Base-by-base conservation (phyloP, 495 filamentous ascomycete species). In the Annulohypoxylon moriforme region DNA sequence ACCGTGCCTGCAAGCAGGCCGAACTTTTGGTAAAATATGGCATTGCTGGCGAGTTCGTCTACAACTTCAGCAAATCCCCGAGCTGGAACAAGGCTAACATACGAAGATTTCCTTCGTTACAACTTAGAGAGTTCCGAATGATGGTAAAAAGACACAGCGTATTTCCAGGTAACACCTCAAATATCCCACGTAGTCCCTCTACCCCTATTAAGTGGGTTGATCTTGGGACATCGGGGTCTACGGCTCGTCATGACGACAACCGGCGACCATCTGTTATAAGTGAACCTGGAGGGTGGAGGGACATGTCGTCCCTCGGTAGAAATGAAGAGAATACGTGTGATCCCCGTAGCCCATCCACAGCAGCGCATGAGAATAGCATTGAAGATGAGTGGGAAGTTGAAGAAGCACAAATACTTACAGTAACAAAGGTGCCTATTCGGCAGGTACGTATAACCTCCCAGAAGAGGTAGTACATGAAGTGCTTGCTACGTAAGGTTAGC, bases 1-100 rank as follows among this genome's bases (percentile, higher is more conserved):
- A 74, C 34, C 44, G 44, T 11, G 60, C 44, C 9, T 34, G 38
- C 29, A 31, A 52, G 40, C 58, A 69, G 3, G 68, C 74, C 24
- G 73, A 72, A 31, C 0, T 67, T 13, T 53, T 34, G 0, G 0
- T 46, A 9, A 70, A 31, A 36, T 74, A 74, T 10, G 65, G 70
- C 0, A 16, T 29, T 6, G 10, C 61, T 0, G 75, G 67, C 0
- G 36, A 27, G 10, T 6, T 71, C 1, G 40, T 44, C 0, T 73
- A 68, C 40, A 73, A 76, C 38, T 70, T 76, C 10, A 67, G 68
- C 36, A 73, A 46, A 55, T 58, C 71, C 1, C 20, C 62, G 0
- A 38, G 55, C 3, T 72, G 73, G 73, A 77, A 76, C 24, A 60
- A 58, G 20, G 34, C 38, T 44, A 56, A 60, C 27, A 13, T 20